Evolutionary conservation across 441 rosid genomes (phyloP).

Genomic region (Corymbia citriodora): DNA sequence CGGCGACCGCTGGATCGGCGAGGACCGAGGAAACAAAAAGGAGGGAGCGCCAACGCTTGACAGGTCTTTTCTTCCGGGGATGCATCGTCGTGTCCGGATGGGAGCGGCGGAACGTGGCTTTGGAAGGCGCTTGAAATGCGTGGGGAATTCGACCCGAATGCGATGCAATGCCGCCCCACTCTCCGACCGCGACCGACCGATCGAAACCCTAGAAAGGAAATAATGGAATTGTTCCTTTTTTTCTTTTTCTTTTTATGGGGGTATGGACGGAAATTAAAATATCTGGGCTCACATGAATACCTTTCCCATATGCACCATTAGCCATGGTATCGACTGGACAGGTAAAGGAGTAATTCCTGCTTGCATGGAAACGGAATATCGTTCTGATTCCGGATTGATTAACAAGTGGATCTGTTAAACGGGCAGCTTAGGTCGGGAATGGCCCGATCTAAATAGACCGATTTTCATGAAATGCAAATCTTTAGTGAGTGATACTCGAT

Average conservation of each 20-base stretch:
- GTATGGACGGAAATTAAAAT: background rate
- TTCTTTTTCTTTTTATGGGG: too few species aligned
- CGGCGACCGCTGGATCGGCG: background rate
- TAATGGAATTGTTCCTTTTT: background rate
- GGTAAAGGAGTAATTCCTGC: background rate
- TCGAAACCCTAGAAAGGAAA: background rate
- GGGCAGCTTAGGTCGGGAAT: too few species aligned
- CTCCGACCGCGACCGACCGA: background rate
- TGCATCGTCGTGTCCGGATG: background rate
- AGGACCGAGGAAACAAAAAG: background rate
- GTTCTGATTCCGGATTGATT: background rate
- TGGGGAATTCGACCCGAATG: background rate
- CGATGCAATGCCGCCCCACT: background rate
- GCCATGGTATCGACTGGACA: background rate
- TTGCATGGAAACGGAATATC: background rate
- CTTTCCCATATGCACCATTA: background rate
- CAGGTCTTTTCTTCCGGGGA: background rate
- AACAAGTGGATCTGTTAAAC: too few species aligned
- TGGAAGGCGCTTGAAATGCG: background rate
- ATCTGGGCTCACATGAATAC: background rate
- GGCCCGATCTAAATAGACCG: too few species aligned
- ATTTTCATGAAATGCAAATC: too few species aligned
- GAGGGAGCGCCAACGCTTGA: background rate
- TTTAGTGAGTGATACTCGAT: too few species aligned
- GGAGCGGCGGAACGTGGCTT: background rate